Evolutionary conservation across 164 flowering plant species (phyloP).

Genomic region (Tetrastigma voinierianum): DNA sequence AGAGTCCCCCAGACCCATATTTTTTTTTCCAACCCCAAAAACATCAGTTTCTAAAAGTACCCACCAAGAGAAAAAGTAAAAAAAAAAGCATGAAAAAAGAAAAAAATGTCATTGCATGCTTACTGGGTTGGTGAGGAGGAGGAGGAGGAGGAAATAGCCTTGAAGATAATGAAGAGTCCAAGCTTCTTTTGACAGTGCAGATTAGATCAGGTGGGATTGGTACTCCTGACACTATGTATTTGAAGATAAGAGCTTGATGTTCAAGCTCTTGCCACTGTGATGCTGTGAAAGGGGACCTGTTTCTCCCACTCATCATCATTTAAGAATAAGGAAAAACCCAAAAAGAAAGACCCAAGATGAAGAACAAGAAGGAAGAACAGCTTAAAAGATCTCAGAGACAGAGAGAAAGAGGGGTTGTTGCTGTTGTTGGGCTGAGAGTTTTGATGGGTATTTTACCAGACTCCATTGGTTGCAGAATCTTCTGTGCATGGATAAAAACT

Average conservation of each 20-base stretch:
- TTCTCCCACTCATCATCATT: conserved; percentile 32
- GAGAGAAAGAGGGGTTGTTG: conserved; percentile 3
- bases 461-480: conserved; percentile 30
- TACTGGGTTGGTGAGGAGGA: conserved; percentile 41
- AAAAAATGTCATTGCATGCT: conserved; percentile 6
- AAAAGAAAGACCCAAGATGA: background rate
- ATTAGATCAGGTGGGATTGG: conserved; percentile 60
- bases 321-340: background rate
- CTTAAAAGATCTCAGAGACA: conserved; percentile 8
- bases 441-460: conserved; percentile 5
- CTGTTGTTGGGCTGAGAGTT: conserved; percentile 10
- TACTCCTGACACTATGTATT: conserved; percentile 46
- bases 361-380: background rate
- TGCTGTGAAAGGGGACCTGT: conserved; percentile 46
- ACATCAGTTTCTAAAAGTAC: background rate
- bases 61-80: background rate
- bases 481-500: conserved; percentile 29
- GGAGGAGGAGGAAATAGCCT: conserved; percentile 38
- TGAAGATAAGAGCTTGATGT: conserved; percentile 68
- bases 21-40: background rate
- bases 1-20: background rate
- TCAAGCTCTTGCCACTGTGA: conserved; percentile 73
- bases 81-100: background rate
- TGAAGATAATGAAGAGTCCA: conserved; percentile 30
- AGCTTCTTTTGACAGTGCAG: conserved; percentile 34